These are phyloP conservation scores for Pythium aphanidermatum DNA, from an alignment of 352 stramenopile genomes.

Conservation along the genomic window DNA sequence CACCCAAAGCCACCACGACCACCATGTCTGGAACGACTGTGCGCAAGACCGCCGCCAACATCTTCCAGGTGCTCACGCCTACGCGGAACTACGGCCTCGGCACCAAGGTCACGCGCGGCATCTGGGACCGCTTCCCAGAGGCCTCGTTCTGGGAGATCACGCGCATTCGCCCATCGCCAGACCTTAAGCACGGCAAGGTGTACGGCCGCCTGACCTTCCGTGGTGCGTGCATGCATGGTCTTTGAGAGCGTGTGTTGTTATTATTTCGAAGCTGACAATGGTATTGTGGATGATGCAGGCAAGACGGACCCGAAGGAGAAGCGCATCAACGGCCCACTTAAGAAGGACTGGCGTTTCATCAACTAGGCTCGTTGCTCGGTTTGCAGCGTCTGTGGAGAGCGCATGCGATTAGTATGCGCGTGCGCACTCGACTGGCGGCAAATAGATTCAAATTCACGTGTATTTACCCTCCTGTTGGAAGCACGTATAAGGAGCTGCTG, in stretches of 20 bases:
- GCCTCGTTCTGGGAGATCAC: conserved; percentile 80
- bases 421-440: no score
- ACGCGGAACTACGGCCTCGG: conserved; percentile 68
- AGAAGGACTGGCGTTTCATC: conserved; percentile 58
- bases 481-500: no score
- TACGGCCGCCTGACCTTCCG: conserved; percentile 79
- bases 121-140: conserved; percentile 70
- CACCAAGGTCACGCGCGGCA: conserved; percentile 59
- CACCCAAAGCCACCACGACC: conserved; percentile 3
- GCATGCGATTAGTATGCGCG: conserved; percentile 1
- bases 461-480: background rate
- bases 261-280: background rate
- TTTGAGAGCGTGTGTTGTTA: background rate
- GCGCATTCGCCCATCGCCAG: conserved; percentile 55
- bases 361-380: conserved; percentile 9
- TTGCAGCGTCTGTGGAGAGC: background rate
- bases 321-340: conserved; percentile 71
- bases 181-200: conserved; percentile 85
- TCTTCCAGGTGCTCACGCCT: conserved; percentile 69
- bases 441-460: no score
- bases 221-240: conserved; percentile 30
- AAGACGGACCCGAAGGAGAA: conserved; percentile 66
- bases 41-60: conserved; percentile 34
- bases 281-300: conserved; percentile 27
- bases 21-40: conserved; percentile 16